phyloP scores from a whole-genome alignment of 345 rosid genomes.

The Tarenaya hassleriana region DNA sequence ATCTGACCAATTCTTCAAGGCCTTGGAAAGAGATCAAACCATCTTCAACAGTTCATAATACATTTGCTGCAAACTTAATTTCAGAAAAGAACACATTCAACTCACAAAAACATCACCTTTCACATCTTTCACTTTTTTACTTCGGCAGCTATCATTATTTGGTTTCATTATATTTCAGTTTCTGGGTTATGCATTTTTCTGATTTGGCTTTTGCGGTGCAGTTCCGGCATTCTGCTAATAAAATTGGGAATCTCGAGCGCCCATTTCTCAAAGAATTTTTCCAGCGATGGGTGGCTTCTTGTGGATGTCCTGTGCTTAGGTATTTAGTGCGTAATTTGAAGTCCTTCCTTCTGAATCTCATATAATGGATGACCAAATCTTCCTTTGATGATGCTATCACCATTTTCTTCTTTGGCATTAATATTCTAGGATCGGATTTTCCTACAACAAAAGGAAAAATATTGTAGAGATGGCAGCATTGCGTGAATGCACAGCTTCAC shows the following conservation, averaged over 20 bases:
- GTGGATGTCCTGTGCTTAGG: slow-evolving; percentile 94
- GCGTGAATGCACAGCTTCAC: slow-evolving; percentile 71
- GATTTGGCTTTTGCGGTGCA: slow-evolving; percentile 35
- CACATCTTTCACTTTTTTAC: not conserved
- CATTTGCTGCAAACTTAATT: not conserved
- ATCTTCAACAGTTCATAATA: slow-evolving; percentile 19
- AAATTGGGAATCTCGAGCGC: slow-evolving; percentile 93
- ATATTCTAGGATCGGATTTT: slow-evolving; percentile 80
- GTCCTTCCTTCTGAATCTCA: slow-evolving; percentile 13
- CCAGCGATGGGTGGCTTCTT: slow-evolving; percentile 81
- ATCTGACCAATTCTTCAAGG: not conserved
- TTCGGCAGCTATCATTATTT: not conserved
- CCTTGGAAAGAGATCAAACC: not conserved
- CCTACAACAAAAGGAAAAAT: slow-evolving; percentile 92
- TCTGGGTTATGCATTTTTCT: slow-evolving; percentile 13
- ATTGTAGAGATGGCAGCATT: slow-evolving; percentile 88
- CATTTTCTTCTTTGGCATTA: slow-evolving; percentile 7
- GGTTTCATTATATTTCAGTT: slow-evolving; percentile 10
- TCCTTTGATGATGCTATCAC: slow-evolving; percentile 10
- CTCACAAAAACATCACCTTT: not conserved
- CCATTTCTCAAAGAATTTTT: slow-evolving; percentile 94
- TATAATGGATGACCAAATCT: slow-evolving; percentile 13
- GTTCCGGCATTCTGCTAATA: slow-evolving; percentile 90
- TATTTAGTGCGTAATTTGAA: slow-evolving; percentile 22
- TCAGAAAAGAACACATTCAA: too few species aligned